Evolutionary conservation across 1,284 basidiomycete species (phyloP).

Genomic region (Athelia psychrophila): DNA sequence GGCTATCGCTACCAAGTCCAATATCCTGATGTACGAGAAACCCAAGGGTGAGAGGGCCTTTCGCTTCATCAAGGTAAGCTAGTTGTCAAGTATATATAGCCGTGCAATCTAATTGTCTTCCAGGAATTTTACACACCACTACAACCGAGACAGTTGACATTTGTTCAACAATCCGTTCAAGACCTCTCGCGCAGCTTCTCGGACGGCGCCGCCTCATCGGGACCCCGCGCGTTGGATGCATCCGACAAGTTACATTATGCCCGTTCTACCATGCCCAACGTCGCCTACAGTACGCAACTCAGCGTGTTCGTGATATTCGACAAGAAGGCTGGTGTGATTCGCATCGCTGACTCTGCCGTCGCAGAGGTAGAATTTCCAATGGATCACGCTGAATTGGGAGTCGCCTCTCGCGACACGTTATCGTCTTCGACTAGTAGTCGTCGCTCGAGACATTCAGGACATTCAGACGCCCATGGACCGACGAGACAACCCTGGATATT

Average conservation of each 20-base stretch:
- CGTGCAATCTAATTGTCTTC: not conserved
- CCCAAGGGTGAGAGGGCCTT: constrained; percentile 80
- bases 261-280: constrained; percentile 20
- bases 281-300: constrained; percentile 61
- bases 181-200: constrained; percentile 47
- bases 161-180: constrained; percentile 65
- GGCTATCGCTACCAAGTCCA: constrained; percentile 71
- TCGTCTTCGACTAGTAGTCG: constrained; percentile 9
- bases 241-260: constrained; percentile 7
- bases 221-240: constrained; percentile 6
- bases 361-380: constrained; percentile 71
- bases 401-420: constrained; percentile 22
- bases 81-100: constrained; percentile 3
- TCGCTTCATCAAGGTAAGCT: constrained; percentile 67
- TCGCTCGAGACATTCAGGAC: constrained; percentile 48
- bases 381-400: constrained; percentile 29
- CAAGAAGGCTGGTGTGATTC: constrained; percentile 78
- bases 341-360: constrained; percentile 73
- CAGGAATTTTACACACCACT: constrained; percentile 81
- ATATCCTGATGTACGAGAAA: constrained; percentile 74
- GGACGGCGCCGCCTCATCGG: constrained; percentile 22
- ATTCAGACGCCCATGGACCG: constrained; percentile 47
- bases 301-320: constrained; percentile 78
- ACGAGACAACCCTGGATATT: constrained; percentile 52
- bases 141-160: constrained; percentile 57